phyloP scores from a whole-genome alignment of 2,329 filamentous ascomycete species.

The Ustilaginoidea virens region DNA sequence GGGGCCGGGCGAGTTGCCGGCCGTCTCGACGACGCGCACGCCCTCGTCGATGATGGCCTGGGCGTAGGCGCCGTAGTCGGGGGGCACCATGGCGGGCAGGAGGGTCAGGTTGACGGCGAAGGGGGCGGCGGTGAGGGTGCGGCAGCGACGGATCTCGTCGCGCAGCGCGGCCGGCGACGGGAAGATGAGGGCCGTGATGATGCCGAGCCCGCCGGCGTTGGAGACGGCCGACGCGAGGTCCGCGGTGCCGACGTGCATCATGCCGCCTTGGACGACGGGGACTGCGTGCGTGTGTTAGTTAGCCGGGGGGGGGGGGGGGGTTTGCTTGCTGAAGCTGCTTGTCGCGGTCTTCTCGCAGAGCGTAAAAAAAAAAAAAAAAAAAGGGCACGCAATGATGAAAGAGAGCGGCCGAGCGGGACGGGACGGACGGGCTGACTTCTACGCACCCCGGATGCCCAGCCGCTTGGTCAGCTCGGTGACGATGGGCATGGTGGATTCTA shows the following conservation, averaged over 20 bases:
- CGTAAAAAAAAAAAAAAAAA: too few species aligned
- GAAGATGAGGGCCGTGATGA: slow-evolving; percentile 83
- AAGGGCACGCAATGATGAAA: too few species aligned
- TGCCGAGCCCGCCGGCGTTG: slow-evolving; percentile 69
- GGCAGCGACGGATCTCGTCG: slow-evolving; percentile 81
- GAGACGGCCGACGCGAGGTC: slow-evolving; percentile 63
- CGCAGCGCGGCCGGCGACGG: slow-evolving; percentile 82
- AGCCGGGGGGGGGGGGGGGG: background rate
- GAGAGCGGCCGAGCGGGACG: too few species aligned
- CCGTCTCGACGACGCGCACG: slow-evolving; percentile 81
- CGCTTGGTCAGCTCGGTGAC: slow-evolving; percentile 40
- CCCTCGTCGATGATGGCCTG: slow-evolving; percentile 89
- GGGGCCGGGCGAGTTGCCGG: slow-evolving; percentile 75
- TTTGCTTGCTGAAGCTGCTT: background rate
- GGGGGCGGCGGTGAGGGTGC: slow-evolving; percentile 58
- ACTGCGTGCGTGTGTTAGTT: slow-evolving; percentile 28
- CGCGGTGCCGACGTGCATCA: slow-evolving; percentile 76
- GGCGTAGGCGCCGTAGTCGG: slow-evolving; percentile 84
- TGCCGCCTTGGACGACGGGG: slow-evolving; percentile 72
- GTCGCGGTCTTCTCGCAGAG: background rate
- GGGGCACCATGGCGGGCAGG: slow-evolving; percentile 75
- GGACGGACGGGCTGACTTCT: too few species aligned
- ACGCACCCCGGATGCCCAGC: slow-evolving; percentile 36
- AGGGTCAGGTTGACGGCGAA: slow-evolving; percentile 95
- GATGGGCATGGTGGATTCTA: slow-evolving; percentile 43